Base-by-base conservation (phyloP, 2,329 filamentous ascomycete genomes). In the Claviceps africana region DNA sequence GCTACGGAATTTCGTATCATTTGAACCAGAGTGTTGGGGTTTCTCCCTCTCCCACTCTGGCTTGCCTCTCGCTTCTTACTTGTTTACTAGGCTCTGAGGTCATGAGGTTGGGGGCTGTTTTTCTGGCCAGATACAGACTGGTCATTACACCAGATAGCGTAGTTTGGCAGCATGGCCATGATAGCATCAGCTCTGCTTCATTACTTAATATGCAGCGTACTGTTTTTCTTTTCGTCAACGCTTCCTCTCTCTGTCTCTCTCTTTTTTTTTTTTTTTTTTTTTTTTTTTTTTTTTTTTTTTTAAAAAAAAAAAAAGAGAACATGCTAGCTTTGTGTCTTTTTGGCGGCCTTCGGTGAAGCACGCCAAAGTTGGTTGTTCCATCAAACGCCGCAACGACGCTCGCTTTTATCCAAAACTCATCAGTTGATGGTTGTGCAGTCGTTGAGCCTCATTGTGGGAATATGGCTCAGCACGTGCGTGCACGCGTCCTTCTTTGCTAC, bases 1-100 rank as follows among this genome's bases (percentile, higher is more conserved):
- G 47, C 5, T 56, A 50, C 48, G 56, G 59, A 61, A 58, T 61
- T 59, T 55, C 59, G 22, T 51, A 4, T 49, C 13, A 40, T 31
- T 49, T 22, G 25, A 42, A 19, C 8, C 37, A 28, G 10, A 39
- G 17, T 53, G 42, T 10, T 50, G 42, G 19, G 31, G 2, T 35
- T 45, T 25, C 48, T 43, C 43, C 19, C 15, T 35, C 11, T 35
- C 13, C 33, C 17, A 25, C 35, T 48, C 22, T 40, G 47, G 21
- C 22, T 22, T 48, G 47, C 35, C 28, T 40, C 21, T 39, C 25
- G 35, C 17, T n/a, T 5, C 25, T 25, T 25, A 25, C 25, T 25
- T n/a, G n/a, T n/a, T n/a, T 25, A 25, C 3, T 25, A n/a, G 22
- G 46, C 15, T 28, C 13, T 4, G 10, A n/a, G 30, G 21, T 9